These are phyloP conservation scores for Chernovozyma sophiae-reginae DNA, from an alignment of 1,139 yeast genomes.

Conservation along the genomic window DNA sequence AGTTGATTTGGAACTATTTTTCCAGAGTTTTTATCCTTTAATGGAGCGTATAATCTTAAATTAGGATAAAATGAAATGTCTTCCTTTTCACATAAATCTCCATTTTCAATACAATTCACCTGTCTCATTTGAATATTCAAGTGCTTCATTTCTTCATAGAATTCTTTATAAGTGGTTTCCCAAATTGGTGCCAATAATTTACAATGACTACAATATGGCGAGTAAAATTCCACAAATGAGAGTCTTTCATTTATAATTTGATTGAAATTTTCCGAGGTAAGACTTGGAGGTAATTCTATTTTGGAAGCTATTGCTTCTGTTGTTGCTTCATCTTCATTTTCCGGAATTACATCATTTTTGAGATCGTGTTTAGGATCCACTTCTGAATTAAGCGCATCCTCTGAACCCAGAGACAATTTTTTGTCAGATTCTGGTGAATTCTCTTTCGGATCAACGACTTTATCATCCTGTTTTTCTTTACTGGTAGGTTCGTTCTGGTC, in stretches of 20 bases:
- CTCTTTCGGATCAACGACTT: too few relatives aligned
- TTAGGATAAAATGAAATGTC: slow-evolving; percentile 54
- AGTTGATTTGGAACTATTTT: slow-evolving; percentile 21
- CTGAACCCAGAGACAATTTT: not conserved
- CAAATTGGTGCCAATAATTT: slow-evolving; percentile 60
- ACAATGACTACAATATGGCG: slow-evolving; percentile 74
- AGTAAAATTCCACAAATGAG: slow-evolving; percentile 61
- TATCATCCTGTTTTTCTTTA: too few relatives aligned
- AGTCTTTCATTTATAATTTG: slow-evolving; percentile 39
- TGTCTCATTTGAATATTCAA: slow-evolving; percentile 55
- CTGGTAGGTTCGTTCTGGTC: too few relatives aligned
- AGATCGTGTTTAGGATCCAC: slow-evolving; percentile 1
- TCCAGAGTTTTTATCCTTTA: slow-evolving; percentile 26
- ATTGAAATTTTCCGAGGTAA: slow-evolving; percentile 41
- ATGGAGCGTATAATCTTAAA: slow-evolving; percentile 58
- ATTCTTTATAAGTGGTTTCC: slow-evolving; percentile 50
- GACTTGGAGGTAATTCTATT: slow-evolving; percentile 18
- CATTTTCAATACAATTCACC: slow-evolving; percentile 68
- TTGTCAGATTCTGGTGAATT: too few relatives aligned
- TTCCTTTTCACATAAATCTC: slow-evolving; percentile 67
- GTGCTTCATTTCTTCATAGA: slow-evolving; percentile 31
- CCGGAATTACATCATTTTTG: slow-evolving; percentile 4
- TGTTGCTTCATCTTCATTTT: slow-evolving; percentile 9
- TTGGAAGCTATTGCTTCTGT: slow-evolving; percentile 3
- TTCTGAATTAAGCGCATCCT: not conserved